phyloP scores from a whole-genome alignment of 1,139 yeast genomes.

The Candida sanyaensis region DNA sequence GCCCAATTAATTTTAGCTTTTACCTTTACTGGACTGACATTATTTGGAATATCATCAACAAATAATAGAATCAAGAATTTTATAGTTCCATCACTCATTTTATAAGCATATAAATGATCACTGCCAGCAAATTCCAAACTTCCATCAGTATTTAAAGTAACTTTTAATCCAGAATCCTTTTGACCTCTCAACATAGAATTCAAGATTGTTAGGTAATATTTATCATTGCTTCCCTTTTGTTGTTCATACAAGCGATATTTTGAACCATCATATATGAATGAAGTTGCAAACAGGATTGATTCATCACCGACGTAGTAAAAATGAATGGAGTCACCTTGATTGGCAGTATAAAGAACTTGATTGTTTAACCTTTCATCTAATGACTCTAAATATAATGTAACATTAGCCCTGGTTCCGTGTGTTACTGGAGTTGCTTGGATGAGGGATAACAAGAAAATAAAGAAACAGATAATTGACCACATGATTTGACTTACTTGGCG shows the following conservation, averaged over 20 bases:
- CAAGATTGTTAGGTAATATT: neutral
- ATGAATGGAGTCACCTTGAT: neutral
- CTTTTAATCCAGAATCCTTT: neutral
- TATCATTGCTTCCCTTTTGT: neutral
- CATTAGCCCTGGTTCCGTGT: neutral
- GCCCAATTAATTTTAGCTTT: constrained; percentile 1
- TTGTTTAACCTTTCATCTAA: neutral
- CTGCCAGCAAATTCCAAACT: constrained; percentile 2
- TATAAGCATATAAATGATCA: neutral
- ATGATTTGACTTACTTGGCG: neutral
- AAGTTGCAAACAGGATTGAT: neutral
- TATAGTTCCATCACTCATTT: neutral
- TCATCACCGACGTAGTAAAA: neutral
- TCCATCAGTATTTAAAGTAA: neutral
- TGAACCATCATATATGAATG: neutral
- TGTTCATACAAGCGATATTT: neutral
- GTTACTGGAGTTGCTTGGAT: neutral
- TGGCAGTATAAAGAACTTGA: neutral
- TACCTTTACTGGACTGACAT: neutral
- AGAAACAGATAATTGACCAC: neutral
- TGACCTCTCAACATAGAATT: neutral
- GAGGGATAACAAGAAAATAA: neutral
- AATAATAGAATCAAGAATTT: neutral
- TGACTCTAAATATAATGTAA: neutral
- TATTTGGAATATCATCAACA: neutral